Conservation (phyloP, 805 yeast species). For the Cyberlindnera mycetangii region DNA sequence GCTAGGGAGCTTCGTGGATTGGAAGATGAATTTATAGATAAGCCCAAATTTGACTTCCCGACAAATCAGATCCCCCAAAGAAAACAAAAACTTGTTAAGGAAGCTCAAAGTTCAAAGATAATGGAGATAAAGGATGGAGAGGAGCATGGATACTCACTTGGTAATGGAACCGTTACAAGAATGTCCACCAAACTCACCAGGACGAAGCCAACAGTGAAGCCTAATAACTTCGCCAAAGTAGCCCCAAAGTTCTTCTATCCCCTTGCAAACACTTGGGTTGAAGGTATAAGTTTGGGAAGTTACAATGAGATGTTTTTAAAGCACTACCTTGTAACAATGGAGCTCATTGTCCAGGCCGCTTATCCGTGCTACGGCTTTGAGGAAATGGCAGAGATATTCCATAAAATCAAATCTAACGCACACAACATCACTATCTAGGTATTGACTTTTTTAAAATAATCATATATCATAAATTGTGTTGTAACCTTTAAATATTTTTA, state of each 20-base stretch:
- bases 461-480: constrained; percentile 2
- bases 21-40: constrained; percentile 47
- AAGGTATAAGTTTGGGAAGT: constrained; percentile 52
- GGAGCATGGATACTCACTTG: constrained; percentile 1
- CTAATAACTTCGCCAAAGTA: constrained; percentile 34
- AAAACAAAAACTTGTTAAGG: constrained; percentile 13
- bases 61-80: constrained; percentile 30
- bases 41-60: constrained; percentile 36
- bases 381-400: constrained; percentile 31
- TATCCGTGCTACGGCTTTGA: constrained; percentile 42
- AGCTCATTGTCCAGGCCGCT: constrained; percentile 45
- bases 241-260: constrained; percentile 51
- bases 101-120: constrained; percentile 13
- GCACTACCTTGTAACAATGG: constrained; percentile 48
- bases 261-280: constrained; percentile 50
- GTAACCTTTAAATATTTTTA: not conserved
- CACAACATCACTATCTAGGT: constrained; percentile 9
- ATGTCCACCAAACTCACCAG: constrained; percentile 33
- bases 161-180: constrained; percentile 28
- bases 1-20: constrained; percentile 71
- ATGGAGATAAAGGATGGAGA: constrained; percentile 16
- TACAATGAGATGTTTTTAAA: constrained; percentile 48
- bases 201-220: constrained; percentile 11
- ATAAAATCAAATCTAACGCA: constrained; percentile 23
- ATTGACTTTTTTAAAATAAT: not conserved